phyloP scores from a whole-genome alignment of 2,329 filamentous ascomycete species.

The Cytospora chrysosperma region DNA sequence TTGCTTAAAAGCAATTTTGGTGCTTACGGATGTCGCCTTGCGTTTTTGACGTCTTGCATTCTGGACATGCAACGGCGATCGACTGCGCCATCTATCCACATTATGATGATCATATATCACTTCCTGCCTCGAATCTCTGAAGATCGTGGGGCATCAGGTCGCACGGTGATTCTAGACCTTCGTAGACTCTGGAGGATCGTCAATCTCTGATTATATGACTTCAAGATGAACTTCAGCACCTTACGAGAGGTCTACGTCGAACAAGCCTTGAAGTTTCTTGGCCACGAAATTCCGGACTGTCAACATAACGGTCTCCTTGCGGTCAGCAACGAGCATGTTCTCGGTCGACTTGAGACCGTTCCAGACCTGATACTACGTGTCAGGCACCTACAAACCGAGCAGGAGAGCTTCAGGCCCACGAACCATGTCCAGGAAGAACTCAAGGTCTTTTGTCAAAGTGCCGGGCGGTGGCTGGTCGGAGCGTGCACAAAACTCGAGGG shows the following conservation, averaged over 20 bases:
- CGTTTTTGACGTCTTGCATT: too few species aligned
- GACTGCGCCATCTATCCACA: neutral
- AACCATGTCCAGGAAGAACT: constrained; percentile 5
- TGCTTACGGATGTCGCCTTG: neutral
- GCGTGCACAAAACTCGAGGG: constrained; percentile 8
- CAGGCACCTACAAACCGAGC: constrained; percentile 10
- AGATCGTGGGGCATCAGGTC: neutral
- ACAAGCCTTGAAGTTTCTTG: constrained; percentile 10
- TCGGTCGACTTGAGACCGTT: constrained; percentile 7
- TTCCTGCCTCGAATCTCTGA: neutral
- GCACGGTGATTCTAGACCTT: constrained; percentile 8
- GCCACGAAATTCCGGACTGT: neutral
- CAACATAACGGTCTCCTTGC: neutral
- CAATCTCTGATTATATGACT: neutral
- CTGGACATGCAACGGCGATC: neutral
- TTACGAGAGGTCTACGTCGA: constrained; percentile 16
- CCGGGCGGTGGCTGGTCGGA: constrained; percentile 13
- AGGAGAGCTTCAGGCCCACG: constrained; percentile 7
- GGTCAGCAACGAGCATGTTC: constrained; percentile 11
- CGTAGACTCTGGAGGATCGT: neutral
- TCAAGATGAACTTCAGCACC: constrained; percentile 20
- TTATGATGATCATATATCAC: neutral
- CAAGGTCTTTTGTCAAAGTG: constrained; percentile 15
- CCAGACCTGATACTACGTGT: constrained; percentile 4
- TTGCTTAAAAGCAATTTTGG: neutral